Conservation (phyloP, 129 eudicot genomes). For the Pulicaria dysenterica region DNA sequence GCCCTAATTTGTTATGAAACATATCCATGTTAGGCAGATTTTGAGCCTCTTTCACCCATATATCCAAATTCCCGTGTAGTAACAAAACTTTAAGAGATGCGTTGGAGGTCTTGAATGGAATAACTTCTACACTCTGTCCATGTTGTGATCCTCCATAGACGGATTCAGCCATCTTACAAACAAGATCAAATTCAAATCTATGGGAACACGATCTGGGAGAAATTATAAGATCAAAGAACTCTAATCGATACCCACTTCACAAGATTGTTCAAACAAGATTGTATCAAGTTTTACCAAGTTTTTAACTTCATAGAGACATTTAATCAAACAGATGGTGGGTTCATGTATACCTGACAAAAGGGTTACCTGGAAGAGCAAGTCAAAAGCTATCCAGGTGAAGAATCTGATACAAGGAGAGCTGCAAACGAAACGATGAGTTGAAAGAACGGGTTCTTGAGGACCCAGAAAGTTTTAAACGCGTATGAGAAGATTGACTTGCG, state of each 20-base stretch:
- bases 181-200: constrained; percentile 2
- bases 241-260: constrained; percentile 14
- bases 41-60: constrained; percentile 46
- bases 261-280: no score
- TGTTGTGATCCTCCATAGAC: constrained; percentile 33
- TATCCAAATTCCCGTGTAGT: constrained; percentile 50
- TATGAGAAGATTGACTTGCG: constrained; percentile 17
- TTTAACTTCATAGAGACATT: constrained; percentile 16
- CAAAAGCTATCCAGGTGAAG: constrained; percentile 18
- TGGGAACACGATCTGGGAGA: neutral
- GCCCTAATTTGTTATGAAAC: constrained; percentile 39
- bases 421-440: neutral
- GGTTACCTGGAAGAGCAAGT: neutral
- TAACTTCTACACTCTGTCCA: constrained; percentile 34
- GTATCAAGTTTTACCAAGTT: constrained; percentile 23
- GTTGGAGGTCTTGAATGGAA: constrained; percentile 38
- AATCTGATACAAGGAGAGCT: neutral
- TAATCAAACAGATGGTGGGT: constrained; percentile 29
- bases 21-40: constrained; percentile 48
- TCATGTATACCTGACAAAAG: neutral
- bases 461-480: constrained; percentile 16
- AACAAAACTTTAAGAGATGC: constrained; percentile 35
- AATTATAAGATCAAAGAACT: constrained; percentile 16
- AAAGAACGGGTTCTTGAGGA: constrained; percentile 1
- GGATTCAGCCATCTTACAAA: constrained; percentile 30